These are phyloP conservation scores for Bipolaris sorokiniana DNA, from an alignment of 2,329 filamentous ascomycete genomes.

Conservation along the genomic window DNA sequence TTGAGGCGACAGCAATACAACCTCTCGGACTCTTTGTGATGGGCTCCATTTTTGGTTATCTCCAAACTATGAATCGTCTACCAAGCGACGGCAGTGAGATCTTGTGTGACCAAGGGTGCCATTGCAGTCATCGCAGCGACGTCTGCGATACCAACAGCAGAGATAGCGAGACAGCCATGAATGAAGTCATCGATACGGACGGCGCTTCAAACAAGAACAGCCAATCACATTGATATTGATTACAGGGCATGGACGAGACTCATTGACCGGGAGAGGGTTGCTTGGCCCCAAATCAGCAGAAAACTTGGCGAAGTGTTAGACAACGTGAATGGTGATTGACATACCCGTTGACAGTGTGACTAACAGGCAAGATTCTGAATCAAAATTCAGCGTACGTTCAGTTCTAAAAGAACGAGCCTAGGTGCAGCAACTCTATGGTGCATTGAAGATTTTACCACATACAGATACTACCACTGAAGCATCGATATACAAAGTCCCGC, in stretches of 20 bases:
- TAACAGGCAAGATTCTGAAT: too few relatives aligned
- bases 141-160: conserved; percentile 25
- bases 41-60: conserved; percentile 14
- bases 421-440: too few relatives aligned
- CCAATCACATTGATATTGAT: conserved; percentile 61
- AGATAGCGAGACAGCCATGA: conserved; percentile 28
- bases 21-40: neutral
- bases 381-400: too few relatives aligned
- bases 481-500: too few relatives aligned
- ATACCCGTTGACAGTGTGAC: too few relatives aligned
- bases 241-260: conserved; percentile 62
- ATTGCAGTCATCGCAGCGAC: conserved; percentile 24
- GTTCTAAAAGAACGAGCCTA: too few relatives aligned
- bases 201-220: conserved; percentile 27
- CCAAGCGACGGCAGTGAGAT: conserved; percentile 14
- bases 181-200: conserved; percentile 23
- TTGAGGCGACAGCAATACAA: conserved; percentile 5
- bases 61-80: conserved; percentile 9
- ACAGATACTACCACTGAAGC: too few relatives aligned
- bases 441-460: too few relatives aligned
- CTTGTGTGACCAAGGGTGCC: conserved; percentile 21
- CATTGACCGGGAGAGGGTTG: conserved; percentile 57
- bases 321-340: conserved; percentile 53
- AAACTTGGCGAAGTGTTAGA: conserved; percentile 53
- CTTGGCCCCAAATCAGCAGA: conserved; percentile 50